phyloP scores from a whole-genome alignment of 805 yeast species.

The Monosporozyma servazzii region DNA sequence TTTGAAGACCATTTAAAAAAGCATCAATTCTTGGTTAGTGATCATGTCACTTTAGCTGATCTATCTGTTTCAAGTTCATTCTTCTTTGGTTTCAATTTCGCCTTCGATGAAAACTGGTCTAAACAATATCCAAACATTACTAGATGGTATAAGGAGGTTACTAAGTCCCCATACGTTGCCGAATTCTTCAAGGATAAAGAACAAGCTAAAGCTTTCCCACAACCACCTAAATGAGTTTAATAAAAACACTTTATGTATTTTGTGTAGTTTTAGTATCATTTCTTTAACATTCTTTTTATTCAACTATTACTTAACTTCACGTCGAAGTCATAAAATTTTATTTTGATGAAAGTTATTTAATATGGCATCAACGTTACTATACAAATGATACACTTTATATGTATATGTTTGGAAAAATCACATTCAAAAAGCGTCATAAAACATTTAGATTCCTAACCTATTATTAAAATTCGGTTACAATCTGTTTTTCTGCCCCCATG shows the following conservation, averaged over 20 bases:
- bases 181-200: constrained; percentile 4
- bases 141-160: constrained; percentile 7
- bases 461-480: no score
- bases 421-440: no score
- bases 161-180: constrained; percentile 6
- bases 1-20: constrained; percentile 50
- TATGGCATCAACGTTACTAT: no score
- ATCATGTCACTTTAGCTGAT: constrained; percentile 38
- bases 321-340: no score
- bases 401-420: no score
- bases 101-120: constrained; percentile 60
- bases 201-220: background rate
- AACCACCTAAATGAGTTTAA: background rate
- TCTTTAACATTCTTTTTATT: background rate
- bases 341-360: no score
- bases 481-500: no score
- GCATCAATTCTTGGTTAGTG: constrained; percentile 63
- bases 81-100: constrained; percentile 31
- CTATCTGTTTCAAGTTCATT: constrained; percentile 12
- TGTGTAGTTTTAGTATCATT: background rate
- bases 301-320: no score
- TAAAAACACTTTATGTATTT: background rate
- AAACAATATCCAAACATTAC: constrained; percentile 47
- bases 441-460: no score
- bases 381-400: no score